Evolutionary conservation across 108 stramenopile species (phyloP).

Genomic region (Parietichytrium sp.): DNA sequence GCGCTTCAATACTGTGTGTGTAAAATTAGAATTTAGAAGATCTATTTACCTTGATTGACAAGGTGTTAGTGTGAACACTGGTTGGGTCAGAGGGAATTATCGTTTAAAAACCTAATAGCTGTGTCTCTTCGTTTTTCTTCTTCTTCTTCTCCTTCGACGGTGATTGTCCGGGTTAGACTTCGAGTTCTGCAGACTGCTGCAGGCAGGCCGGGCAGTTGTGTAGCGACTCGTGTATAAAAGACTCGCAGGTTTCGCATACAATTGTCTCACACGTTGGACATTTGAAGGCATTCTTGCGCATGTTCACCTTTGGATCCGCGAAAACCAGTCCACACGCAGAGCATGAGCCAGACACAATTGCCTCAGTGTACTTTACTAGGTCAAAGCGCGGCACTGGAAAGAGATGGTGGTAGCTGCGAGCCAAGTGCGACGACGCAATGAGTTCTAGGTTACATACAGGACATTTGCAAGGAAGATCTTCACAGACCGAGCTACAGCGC

Average conservation of each 20-base stretch:
- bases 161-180: no score
- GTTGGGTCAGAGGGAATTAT: no score
- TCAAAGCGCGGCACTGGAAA: constrained; percentile 81
- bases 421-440: constrained; percentile 77
- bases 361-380: constrained; percentile 56
- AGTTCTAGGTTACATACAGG: constrained; percentile 81
- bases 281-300: constrained; percentile 35
- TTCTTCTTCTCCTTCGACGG: no score
- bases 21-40: no score
- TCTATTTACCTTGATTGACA: no score
- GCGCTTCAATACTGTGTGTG: no score
- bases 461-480: constrained; percentile 63
- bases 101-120: no score
- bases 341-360: constrained; percentile 40
- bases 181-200: no score
- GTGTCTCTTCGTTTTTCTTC: no score
- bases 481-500: constrained; percentile 27
- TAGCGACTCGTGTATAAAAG: constrained; percentile 78
- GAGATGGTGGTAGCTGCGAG: constrained; percentile 84
- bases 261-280: constrained; percentile 78
- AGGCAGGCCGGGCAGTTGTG: constrained; percentile 87
- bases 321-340: not conserved
- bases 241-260: constrained; percentile 84
- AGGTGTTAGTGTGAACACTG: no score
- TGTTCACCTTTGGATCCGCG: constrained; percentile 36